Percentiles rank a stretch among this genome's conserved stretches.
phyloP scores from a whole-genome alignment of 2,329 filamentous ascomycete species.

The Colletotrichum tofieldiae region DNA sequence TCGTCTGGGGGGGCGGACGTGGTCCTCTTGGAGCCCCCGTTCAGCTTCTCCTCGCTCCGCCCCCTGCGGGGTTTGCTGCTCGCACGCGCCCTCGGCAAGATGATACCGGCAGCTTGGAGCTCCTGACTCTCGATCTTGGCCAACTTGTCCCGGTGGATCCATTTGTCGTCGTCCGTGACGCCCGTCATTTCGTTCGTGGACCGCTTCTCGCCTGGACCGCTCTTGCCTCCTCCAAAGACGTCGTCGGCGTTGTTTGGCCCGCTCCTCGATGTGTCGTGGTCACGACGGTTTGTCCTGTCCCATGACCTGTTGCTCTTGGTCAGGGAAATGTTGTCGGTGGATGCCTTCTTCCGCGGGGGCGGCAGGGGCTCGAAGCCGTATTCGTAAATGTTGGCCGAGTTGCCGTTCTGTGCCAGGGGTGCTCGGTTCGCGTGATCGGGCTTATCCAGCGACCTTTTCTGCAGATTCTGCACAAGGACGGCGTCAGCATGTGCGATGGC shows the following conservation, averaged over 20 bases:
- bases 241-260: constrained; percentile 49
- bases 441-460: constrained; percentile 38
- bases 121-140: constrained; percentile 86
- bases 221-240: constrained; percentile 31
- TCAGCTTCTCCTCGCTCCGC: constrained; percentile 57
- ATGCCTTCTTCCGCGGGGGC: constrained; percentile 54
- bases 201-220: constrained; percentile 46
- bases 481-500: constrained; percentile 16
- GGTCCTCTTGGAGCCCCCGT: constrained; percentile 49
- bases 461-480: constrained; percentile 39
- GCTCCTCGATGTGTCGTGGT: constrained; percentile 44
- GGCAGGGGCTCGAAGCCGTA: constrained; percentile 44
- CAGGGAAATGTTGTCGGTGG: constrained; percentile 52
- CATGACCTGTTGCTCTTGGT: constrained; percentile 38
- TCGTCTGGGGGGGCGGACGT: constrained; percentile 46
- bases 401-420: constrained; percentile 45
- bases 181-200: constrained; percentile 47
- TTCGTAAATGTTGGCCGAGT: constrained; percentile 43
- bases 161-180: constrained; percentile 71
- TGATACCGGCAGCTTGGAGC: constrained; percentile 83
- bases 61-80: constrained; percentile 65
- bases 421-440: constrained; percentile 42
- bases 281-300: constrained; percentile 39
- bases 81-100: constrained; percentile 69
- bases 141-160: constrained; percentile 90